Base-by-base conservation (phyloP, 106 monocot genomes). In the Allium sativum region DNA sequence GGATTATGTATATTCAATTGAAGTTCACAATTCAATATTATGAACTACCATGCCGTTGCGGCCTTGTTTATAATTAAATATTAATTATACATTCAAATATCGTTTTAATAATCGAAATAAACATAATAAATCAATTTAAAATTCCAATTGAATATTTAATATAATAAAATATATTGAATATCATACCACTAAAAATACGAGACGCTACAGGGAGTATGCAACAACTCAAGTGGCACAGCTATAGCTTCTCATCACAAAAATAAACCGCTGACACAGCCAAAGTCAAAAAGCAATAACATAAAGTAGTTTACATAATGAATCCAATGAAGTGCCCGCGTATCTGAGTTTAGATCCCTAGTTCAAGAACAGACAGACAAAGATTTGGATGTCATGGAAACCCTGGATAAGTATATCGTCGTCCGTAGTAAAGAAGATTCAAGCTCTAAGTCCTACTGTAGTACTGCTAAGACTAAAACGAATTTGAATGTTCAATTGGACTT, bases 301-400 rank as follows among this genome's bases (percentile, higher is more conserved):
- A 84, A 74, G 75, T 88, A 1, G 77, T 81, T 18, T 78, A 83
- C 83, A 83, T 88, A 58, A 77, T 83, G 22, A 88, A 80, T 67
- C 88, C 88, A 6, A 42, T 88, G 69, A 65, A 51, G 74, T 69
- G 56, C 77, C 41, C 72, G 53, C 61, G 64, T 70, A 40, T 61
- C 70, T 43, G 72, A 83, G 71, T 88, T 88, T 77, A 77, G 80
- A 46, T 67, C 21, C 51, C 56, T 80, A 20, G 83, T 84, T 15
- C 83, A 88, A 70, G 75, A 78, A 70, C 80, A 83, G 72, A 88
- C 88, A 48, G 88, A 83, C 12, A 68, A 62, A 31, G 72, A 88
- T 65, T 77, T 80, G 62, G 70, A 81, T 70, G 56, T 72, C 53
- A 67, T 70, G 22, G 67, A 83, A 42, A 58, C 8, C 42, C 2